Evolutionary conservation across 2,329 filamentous ascomycete genomes (phyloP).

Genomic region (Lizonia empirigonia): DNA sequence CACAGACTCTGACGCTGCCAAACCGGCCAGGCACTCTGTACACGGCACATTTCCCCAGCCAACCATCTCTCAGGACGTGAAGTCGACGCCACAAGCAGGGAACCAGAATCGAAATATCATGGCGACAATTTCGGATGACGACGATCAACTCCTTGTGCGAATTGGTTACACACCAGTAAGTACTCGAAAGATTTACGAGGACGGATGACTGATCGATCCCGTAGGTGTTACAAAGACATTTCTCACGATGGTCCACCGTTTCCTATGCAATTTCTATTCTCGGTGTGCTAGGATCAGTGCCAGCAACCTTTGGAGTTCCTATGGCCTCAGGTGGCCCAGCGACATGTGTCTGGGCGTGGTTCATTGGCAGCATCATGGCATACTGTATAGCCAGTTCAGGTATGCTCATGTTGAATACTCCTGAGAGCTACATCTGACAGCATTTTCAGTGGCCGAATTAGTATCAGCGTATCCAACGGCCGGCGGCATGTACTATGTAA

Average conservation of each 20-base stretch:
- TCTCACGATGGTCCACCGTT: constrained; percentile 69
- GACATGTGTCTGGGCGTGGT: constrained; percentile 70
- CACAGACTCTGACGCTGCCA: constrained; percentile 22
- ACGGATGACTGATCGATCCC: constrained; percentile 22
- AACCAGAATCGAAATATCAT: constrained; percentile 38
- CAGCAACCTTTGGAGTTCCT: constrained; percentile 66
- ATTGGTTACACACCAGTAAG: constrained; percentile 68
- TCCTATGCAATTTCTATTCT: constrained; percentile 71
- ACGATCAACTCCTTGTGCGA: constrained; percentile 64
- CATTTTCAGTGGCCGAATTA: constrained; percentile 62
- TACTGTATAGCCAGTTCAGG: constrained; percentile 67
- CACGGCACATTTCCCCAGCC: constrained; percentile 22
- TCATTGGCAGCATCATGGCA: constrained; percentile 67
- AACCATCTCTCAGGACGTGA: constrained; percentile 30
- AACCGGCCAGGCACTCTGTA: constrained; percentile 21
- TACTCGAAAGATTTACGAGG: background rate
- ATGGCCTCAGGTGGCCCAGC: constrained; percentile 65
- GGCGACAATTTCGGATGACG: constrained; percentile 62
- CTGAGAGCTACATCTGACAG: background rate
- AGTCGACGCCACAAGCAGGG: constrained; percentile 28
- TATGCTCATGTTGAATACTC: constrained; percentile 24
- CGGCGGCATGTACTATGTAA: constrained; percentile 72
- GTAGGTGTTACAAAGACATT: constrained; percentile 66
- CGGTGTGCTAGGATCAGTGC: constrained; percentile 68
- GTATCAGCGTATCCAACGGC: constrained; percentile 71